phyloP scores from a whole-genome alignment of 2,329 filamentous ascomycete genomes.

The Hypoxylon sp. region DNA sequence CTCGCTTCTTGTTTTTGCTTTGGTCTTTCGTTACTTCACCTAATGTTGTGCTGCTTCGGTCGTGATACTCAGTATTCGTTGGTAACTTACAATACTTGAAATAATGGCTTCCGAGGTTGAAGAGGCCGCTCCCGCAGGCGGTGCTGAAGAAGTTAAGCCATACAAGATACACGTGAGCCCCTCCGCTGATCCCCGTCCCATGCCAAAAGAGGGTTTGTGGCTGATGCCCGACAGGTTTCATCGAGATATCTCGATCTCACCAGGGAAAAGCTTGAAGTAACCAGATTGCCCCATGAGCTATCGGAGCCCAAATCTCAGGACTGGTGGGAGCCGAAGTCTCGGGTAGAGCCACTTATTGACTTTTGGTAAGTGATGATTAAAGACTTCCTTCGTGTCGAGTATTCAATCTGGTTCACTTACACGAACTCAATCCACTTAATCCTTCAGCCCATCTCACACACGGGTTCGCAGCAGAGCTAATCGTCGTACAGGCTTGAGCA shows the following conservation, averaged over 20 bases:
- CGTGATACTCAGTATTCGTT: constrained; percentile 30
- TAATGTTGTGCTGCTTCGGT: constrained; percentile 28
- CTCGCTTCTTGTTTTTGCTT: constrained; percentile 28
- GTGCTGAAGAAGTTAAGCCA: constrained; percentile 61
- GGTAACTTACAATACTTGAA: constrained; percentile 23
- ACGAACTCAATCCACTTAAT: background rate
- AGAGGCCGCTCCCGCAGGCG: constrained; percentile 44
- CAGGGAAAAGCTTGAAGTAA: constrained; percentile 74
- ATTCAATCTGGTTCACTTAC: constrained; percentile 1
- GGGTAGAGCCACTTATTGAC: constrained; percentile 73
- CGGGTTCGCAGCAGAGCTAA: constrained; percentile 10
- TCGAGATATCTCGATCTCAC: constrained; percentile 75
- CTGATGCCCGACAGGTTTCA: constrained; percentile 65
- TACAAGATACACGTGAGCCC: constrained; percentile 69
- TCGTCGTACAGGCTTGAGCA: constrained; percentile 67
- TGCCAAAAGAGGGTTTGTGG: constrained; percentile 22
- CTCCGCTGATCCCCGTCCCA: constrained; percentile 21
- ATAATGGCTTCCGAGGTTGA: constrained; percentile 47
- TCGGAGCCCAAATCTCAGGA: constrained; percentile 59
- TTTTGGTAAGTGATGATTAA: constrained; percentile 64
- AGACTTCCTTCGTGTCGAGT: background rate
- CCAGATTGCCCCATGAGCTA: constrained; percentile 71
- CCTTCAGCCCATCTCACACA: background rate
- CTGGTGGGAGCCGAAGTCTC: constrained; percentile 71
- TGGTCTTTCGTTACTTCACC: constrained; percentile 28